Base-by-base conservation (phyloP, 352 stramenopile species). In the Halophytophthora batemanensis region DNA sequence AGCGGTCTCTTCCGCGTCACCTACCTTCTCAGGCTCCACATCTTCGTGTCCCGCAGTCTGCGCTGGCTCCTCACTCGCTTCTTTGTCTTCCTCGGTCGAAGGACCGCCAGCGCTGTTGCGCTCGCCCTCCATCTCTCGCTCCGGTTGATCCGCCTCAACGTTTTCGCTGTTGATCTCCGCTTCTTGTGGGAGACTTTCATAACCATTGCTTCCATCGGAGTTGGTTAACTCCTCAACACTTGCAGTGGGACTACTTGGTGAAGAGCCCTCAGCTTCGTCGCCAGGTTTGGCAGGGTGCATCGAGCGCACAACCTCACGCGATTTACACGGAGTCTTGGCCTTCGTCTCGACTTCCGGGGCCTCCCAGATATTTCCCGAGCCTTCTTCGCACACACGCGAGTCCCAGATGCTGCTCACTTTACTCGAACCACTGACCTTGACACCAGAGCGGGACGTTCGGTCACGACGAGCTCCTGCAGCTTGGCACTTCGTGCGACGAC, bases 61-160 rank as follows among this genome's bases (percentile, higher is more conserved):
- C 2, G 6, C 21, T 10, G 4, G 14, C 22, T 17, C 33, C 25
- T 31, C 25, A 8, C 4, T 31, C 25, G 25, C 25, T 4, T 31
- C 25, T n/a, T 35, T 61, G 14, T 48, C 40, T 18, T 64, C 53
- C 10, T 43, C 34, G 21, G 6, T 12, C 33, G 37, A 36, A 50
- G 6, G 37, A 11, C 18, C 18, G 53, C 61, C 59, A 15, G 57
- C 22, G 28, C 39, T 59, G 2, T 21, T 40, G 29, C 37, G 45
- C 18, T 61, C 49, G 45, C 54, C 51, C 34, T 78, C 68, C 14
- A 77, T 63, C 54, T 82, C 71, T 38, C 66, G 71, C 36, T 82
- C 71, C 1, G 71, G 71, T 31, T 82, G 68, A 5, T 74, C 56
- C 1, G 51, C 41, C 14, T 69, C 33, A 0, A 29, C 31, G 28